Percentiles rank a stretch among this genome's conserved stretches.
Evolutionary conservation across 805 yeast species (phyloP).

Genomic region (Suhomyces vadensis): DNA sequence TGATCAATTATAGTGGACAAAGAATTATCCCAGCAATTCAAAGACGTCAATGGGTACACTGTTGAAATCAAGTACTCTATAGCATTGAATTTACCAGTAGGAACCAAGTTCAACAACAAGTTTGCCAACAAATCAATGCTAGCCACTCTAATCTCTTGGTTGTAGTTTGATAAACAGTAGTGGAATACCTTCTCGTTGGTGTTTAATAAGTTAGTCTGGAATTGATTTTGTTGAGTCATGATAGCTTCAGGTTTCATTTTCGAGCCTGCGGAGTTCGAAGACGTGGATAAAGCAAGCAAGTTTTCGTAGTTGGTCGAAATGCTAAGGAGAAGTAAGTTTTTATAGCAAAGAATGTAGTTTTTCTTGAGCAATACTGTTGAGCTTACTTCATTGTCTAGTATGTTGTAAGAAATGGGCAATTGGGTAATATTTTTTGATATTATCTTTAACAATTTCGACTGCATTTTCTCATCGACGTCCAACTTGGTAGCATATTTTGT

Average conservation of each 20-base stretch:
- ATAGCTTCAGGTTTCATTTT: conserved; percentile 44
- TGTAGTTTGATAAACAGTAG: conserved; percentile 32
- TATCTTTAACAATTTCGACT: conserved; percentile 35
- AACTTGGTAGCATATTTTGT: conserved; percentile 36
- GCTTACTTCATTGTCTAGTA: conserved; percentile 13
- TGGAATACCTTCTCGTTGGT: conserved; percentile 31
- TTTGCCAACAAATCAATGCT: conserved; percentile 37
- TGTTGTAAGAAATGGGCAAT: conserved; percentile 20
- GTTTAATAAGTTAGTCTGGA: conserved; percentile 30
- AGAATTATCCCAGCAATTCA: conserved; percentile 31
- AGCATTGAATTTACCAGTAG: conserved; percentile 38
- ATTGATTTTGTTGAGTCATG: conserved; percentile 41
- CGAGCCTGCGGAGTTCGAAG: conserved; percentile 36
- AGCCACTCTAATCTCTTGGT: conserved; percentile 38
- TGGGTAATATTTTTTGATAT: conserved; percentile 28
- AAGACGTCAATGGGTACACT: conserved; percentile 31
- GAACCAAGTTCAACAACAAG: conserved; percentile 37
- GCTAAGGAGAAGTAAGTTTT: conserved; percentile 34
- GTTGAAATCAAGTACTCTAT: conserved; percentile 33
- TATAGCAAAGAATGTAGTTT: conserved; percentile 33
- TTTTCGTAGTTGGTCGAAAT: conserved; percentile 39
- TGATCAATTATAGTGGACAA: conserved; percentile 20
- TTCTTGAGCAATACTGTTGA: conserved; percentile 29
- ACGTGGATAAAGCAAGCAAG: conserved; percentile 34
- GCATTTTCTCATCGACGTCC: conserved; percentile 43